Conservation (phyloP, 2,329 filamentous ascomycete genomes). For the Trichoderma sp. region DNA sequence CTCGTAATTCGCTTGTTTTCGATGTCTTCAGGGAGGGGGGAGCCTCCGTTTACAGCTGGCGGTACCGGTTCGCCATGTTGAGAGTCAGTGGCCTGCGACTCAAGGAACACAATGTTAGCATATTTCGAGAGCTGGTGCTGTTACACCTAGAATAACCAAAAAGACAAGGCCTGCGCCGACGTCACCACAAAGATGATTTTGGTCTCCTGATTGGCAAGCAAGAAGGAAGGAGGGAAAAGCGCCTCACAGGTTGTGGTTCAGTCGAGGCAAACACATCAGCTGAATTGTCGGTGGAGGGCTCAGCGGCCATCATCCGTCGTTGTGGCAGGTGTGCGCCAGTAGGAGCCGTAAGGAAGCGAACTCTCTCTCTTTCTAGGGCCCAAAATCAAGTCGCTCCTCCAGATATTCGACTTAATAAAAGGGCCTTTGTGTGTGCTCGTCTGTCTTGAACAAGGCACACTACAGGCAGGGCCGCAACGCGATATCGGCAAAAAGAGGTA, state of each 20-base stretch:
- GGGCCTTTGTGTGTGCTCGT: not conserved
- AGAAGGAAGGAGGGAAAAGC: not conserved
- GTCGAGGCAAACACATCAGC: slow-evolving; percentile 57
- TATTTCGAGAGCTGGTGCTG: slow-evolving; percentile 13
- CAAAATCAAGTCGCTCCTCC: slow-evolving; percentile 4
- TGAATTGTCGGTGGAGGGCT: slow-evolving; percentile 58
- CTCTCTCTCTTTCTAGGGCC: slow-evolving; percentile 32
- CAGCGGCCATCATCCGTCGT: slow-evolving; percentile 68
- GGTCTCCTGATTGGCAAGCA: not conserved
- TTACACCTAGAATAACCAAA: not conserved
- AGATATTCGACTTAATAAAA: not conserved
- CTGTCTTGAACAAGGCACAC: not conserved
- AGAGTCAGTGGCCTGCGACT: slow-evolving; percentile 42
- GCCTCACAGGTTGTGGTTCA: slow-evolving; percentile 50
- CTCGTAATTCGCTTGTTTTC: slow-evolving; percentile 62
- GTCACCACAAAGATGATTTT: not conserved
- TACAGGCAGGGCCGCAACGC: not conserved
- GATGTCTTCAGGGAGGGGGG: slow-evolving; percentile 52
- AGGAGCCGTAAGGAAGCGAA: slow-evolving; percentile 37
- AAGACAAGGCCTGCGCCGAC: slow-evolving; percentile 28
- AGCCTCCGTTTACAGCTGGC: slow-evolving; percentile 54
- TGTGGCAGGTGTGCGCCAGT: slow-evolving; percentile 42
- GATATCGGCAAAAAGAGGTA: slow-evolving; percentile 10
- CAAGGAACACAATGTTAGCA: slow-evolving; percentile 36
- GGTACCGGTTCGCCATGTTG: slow-evolving; percentile 53